Conservation (phyloP, 805 yeast genomes). For the Saccharomycopsis lassenensis region DNA sequence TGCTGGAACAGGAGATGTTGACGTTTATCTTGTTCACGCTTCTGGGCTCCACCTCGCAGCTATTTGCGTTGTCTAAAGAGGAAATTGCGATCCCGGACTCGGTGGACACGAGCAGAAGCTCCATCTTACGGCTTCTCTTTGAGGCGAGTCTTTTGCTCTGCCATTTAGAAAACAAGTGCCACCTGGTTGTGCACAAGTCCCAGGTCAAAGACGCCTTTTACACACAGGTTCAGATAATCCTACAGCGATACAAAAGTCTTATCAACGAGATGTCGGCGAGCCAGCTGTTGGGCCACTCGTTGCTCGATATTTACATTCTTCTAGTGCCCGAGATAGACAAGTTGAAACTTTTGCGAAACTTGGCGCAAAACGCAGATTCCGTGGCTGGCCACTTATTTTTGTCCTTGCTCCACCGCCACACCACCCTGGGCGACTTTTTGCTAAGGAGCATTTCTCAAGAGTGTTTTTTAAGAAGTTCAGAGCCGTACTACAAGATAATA, state of each 20-base stretch:
- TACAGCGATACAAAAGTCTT: constrained; percentile 32
- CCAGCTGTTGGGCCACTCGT: constrained; percentile 23
- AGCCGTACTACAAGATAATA: constrained; percentile 52
- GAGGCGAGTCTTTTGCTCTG: constrained; percentile 68
- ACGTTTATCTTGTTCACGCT: constrained; percentile 41
- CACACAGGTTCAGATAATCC: constrained; percentile 33
- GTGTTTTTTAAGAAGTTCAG: constrained; percentile 35
- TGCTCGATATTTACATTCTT: constrained; percentile 24
- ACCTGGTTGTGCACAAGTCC: constrained; percentile 26
- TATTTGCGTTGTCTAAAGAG: constrained; percentile 34
- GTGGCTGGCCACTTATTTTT: constrained; percentile 41
- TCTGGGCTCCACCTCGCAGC: constrained; percentile 50
- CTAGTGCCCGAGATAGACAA: constrained; percentile 42
- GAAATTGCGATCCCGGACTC: constrained; percentile 33
- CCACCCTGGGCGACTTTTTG: constrained; percentile 53
- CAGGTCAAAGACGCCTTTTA: constrained; percentile 55
- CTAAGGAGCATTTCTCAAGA: constrained; percentile 33
- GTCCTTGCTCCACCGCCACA: constrained; percentile 37
- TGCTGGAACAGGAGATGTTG: constrained; percentile 35
- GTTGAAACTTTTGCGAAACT: constrained; percentile 44
- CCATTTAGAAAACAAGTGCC: constrained; percentile 28
- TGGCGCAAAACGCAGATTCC: constrained; percentile 27
- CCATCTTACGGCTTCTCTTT: constrained; percentile 41
- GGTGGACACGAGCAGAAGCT: constrained; percentile 45
- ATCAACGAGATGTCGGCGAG: constrained; percentile 34